Conservation (phyloP, 192 early-diverging fungal species). For the Mortierella hygrophila region DNA sequence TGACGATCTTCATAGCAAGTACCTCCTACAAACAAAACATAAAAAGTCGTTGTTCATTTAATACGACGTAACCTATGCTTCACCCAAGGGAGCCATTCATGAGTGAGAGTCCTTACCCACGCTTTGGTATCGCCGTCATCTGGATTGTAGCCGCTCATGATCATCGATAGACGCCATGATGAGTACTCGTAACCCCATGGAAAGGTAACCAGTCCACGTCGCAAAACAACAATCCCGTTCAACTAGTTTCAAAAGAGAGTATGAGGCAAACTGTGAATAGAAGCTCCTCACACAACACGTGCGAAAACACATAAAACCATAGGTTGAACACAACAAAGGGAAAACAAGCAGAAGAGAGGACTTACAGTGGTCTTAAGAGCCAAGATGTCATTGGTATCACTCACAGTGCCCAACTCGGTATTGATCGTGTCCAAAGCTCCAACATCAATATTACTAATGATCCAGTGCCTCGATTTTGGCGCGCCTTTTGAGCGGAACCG, state of each 20-base stretch:
- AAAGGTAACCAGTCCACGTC: background rate
- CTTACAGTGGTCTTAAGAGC: conserved; percentile 40
- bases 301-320: background rate
- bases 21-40: conserved; percentile 7
- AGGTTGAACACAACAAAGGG: background rate
- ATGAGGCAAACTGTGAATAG: background rate
- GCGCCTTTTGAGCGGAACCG: background rate
- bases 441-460: background rate
- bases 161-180: conserved; percentile 33
- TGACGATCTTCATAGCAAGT: conserved; percentile 22
- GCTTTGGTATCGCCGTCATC: background rate
- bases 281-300: background rate
- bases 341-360: background rate
- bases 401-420: conserved; percentile 35
- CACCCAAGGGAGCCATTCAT: background rate
- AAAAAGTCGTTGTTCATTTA: background rate
- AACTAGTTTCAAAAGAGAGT: conserved; percentile 14
- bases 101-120: background rate
- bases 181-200: background rate
- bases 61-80: background rate
- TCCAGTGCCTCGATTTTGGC: background rate
- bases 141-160: conserved; percentile 27
- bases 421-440: conserved; percentile 12
- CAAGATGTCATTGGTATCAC: conserved; percentile 27
- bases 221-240: conserved; percentile 28